Percentiles rank a stretch among this genome's conserved stretches.
phyloP scores from a whole-genome alignment of 2,329 filamentous ascomycete genomes.

The Gaeumannomyces sp. region DNA sequence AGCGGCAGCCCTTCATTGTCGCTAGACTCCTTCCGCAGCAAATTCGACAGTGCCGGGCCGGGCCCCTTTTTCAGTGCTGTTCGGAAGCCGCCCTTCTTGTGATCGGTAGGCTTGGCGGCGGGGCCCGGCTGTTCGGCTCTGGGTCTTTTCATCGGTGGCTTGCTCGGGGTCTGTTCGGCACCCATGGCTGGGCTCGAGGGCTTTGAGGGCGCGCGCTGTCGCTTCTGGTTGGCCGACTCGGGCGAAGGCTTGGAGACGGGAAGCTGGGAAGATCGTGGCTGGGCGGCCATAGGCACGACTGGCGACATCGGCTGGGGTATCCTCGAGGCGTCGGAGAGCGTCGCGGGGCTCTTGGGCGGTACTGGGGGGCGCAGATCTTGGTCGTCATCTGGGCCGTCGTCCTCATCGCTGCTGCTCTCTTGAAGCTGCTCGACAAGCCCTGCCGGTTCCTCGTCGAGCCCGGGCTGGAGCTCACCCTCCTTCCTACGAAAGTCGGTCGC shows the following conservation, averaged over 20 bases:
- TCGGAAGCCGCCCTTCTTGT: slow-evolving; percentile 39
- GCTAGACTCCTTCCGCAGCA: slow-evolving; percentile 35
- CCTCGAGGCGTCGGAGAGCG: not conserved
- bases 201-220: slow-evolving; percentile 20
- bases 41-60: slow-evolving; percentile 38
- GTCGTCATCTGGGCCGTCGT: slow-evolving; percentile 8
- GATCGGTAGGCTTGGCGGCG: not conserved
- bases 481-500: slow-evolving; percentile 29
- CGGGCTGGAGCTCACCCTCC: slow-evolving; percentile 15
- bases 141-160: slow-evolving; percentile 4
- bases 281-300: not conserved
- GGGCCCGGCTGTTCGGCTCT: not conserved
- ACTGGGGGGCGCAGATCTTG: slow-evolving; percentile 9
- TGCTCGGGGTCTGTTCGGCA: not conserved
- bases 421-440: slow-evolving; percentile 21
- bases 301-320: not conserved
- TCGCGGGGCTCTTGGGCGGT: slow-evolving; percentile 15
- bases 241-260: slow-evolving; percentile 3
- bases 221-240: slow-evolving; percentile 12
- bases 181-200: slow-evolving; percentile 18
- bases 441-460: slow-evolving; percentile 13
- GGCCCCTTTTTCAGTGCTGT: slow-evolving; percentile 46
- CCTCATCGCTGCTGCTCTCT: slow-evolving; percentile 14
- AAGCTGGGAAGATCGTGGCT: not conserved
- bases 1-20: slow-evolving; percentile 5